Conservation (phyloP, 306 rosid genomes). For the Hippophae gyantsensis region DNA sequence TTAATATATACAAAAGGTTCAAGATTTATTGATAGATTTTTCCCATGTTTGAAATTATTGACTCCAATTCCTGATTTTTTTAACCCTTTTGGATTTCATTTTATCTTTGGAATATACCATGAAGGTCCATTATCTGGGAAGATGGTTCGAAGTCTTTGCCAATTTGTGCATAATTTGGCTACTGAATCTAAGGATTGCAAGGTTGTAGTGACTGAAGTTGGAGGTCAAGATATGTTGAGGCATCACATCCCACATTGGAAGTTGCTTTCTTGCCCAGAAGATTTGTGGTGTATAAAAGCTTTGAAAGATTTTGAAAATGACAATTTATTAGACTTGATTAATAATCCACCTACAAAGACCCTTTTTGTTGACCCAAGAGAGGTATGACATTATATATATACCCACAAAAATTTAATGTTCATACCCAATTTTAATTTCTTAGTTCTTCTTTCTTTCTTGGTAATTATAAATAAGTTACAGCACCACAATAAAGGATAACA, state of each 20-base stretch:
- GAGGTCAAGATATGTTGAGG: conserved; percentile 39
- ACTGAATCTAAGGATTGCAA: conserved; percentile 39
- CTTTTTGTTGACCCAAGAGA: conserved; percentile 99
- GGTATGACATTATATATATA: conserved; percentile 27
- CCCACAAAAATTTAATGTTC: too few relatives aligned
- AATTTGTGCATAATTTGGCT: conserved; percentile 71
- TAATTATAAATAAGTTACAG: too few relatives aligned
- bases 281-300: conserved; percentile 86
- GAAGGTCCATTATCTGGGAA: conserved; percentile 71
- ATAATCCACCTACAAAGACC: conserved; percentile 47
- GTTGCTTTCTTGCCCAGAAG: conserved; percentile 61
- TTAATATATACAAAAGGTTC: conserved; percentile 51
- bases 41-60: conserved; percentile 61
- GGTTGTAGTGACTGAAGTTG: conserved; percentile 68
- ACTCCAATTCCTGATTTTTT: conserved; percentile 57
- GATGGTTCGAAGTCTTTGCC: conserved; percentile 54
- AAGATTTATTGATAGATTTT: conserved; percentile 51
- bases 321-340: conserved; percentile 36
- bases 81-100: conserved; percentile 79
- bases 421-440: too few relatives aligned
- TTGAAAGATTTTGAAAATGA: conserved; percentile 47
- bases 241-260: conserved; percentile 83
- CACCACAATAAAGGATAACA: too few relatives aligned
- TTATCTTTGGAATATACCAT: conserved; percentile 64
- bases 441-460: too few relatives aligned